Base-by-base conservation (phyloP, 805 yeast species). In the Saccharomycopsis guyanensis region DNA sequence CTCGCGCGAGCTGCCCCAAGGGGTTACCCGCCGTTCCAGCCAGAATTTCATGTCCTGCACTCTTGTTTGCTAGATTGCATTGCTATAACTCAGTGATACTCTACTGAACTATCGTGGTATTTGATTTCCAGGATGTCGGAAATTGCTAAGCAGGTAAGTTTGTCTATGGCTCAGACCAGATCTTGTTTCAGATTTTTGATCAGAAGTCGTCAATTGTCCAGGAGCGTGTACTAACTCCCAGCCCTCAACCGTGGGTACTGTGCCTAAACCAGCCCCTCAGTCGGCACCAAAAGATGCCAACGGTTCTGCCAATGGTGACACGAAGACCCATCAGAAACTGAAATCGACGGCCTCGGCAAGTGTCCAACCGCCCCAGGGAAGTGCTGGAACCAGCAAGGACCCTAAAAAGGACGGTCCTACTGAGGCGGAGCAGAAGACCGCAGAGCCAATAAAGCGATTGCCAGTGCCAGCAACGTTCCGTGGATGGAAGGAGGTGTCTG, bases 401-500 rank as follows among this genome's bases (percentile, higher is more conserved):
- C 15, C 16, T 5, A 12, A 12, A 19, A 43, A 19, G 33, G 39
- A 31, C 4, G 42, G 27, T 3, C 25, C 33, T 22, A 32, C 34
- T n/a, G 27, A 33, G 4, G 32, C 40, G 18, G 20, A 27, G 20
- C 42, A 15, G 10, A n/a, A 13, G 42, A 40, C 7, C 24, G 37
- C 36, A 4, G 56, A 53, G 29, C 53, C 50, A 5, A 40, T 49
- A 16, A 59, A 60, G 38, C 61, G 86, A 60, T 61, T 65, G 33
- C 63, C 82, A 2, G 77, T 76, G 42, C 78, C 72, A 46, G 83
- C 85, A 23, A 76, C 91, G 2, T 83, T 75, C 57, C 76, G 86
- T 42, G 97, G 97, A 29, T 91, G 97, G 97, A 86, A 82, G 60
- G 96, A 89, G 63, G 88, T 86, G 43, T 91, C 93, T 7, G 85